These are phyloP conservation scores for Euphorbia lathyris DNA, from an alignment of 345 rosid genomes.

Conservation along the genomic window DNA sequence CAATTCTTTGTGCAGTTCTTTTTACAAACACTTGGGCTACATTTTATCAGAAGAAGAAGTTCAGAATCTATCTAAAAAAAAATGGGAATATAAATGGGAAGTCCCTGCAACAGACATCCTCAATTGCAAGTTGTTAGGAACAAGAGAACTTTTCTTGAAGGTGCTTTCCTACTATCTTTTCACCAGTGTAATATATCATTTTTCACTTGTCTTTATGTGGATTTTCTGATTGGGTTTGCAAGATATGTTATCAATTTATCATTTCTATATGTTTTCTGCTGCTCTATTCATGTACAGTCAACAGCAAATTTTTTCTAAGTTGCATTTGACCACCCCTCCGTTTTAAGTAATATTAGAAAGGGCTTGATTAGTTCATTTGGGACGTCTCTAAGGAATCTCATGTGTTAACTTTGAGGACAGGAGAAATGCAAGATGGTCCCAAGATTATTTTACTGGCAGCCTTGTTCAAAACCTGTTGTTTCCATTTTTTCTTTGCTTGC, in stretches of 20 bases:
- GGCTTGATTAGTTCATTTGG: neutral
- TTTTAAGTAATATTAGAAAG: neutral
- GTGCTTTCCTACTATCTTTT: constrained; percentile 26
- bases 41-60: constrained; percentile 56
- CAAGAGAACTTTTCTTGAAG: constrained; percentile 56
- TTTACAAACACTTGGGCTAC: constrained; percentile 54
- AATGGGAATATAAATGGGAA: constrained; percentile 73
- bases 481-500: neutral
- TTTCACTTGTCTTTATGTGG: neutral
- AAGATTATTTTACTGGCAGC: neutral
- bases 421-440: neutral
- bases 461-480: neutral
- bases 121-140: constrained; percentile 76
- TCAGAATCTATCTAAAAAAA: constrained; percentile 45
- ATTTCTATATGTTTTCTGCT: neutral
- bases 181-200: neutral
- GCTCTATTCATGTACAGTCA: neutral
- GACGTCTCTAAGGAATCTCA: neutral
- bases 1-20: constrained; percentile 51
- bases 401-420: neutral
- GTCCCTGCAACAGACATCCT: constrained; percentile 57
- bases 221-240: neutral
- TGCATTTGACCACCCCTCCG: neutral
- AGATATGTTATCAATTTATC: neutral
- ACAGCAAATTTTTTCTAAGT: neutral